Evolutionary conservation across 2,329 filamentous ascomycete genomes (phyloP).

Genomic region (Dothiorella sarmentorum): DNA sequence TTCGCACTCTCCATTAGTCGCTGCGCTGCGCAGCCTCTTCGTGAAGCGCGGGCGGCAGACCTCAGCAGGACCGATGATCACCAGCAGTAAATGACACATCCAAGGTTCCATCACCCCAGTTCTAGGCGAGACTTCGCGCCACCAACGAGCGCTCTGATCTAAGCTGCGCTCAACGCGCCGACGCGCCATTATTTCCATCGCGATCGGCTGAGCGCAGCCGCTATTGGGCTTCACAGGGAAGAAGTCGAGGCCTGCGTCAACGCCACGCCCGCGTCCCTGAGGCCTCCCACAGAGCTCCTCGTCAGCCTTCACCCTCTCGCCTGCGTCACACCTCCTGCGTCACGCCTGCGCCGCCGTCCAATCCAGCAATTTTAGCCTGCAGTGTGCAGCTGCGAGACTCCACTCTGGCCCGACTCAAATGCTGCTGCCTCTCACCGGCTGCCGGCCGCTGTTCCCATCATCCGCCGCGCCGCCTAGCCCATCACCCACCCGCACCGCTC

Average conservation of each 20-base stretch:
- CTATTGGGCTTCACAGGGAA: slow-evolving; percentile 7
- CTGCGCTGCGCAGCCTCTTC: neutral
- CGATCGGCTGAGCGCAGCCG: neutral
- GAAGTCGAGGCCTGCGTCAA: slow-evolving; percentile 14
- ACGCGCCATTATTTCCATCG: neutral
- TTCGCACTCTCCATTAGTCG: neutral
- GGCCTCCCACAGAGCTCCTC: slow-evolving; percentile 6
- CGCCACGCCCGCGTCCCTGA: slow-evolving; percentile 7
- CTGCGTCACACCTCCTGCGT: slow-evolving; percentile 11
- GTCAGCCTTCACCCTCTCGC: neutral
- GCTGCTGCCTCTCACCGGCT: slow-evolving; percentile 9
- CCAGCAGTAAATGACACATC: slow-evolving; percentile 8
- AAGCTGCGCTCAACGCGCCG: slow-evolving; percentile 7
- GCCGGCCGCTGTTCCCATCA: neutral
- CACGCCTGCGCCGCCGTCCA: neutral
- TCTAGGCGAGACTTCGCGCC: slow-evolving; percentile 6
- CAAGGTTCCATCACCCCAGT: slow-evolving; percentile 9
- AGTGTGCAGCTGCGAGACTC: slow-evolving; percentile 15
- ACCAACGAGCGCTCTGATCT: slow-evolving; percentile 13
- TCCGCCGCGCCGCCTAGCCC: neutral
- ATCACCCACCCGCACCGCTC: neutral
- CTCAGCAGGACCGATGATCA: slow-evolving; percentile 6
- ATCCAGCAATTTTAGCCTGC: slow-evolving; percentile 11
- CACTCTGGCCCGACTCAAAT: slow-evolving; percentile 1
- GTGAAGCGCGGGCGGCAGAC: neutral